Conservation (phyloP, 2,329 filamentous ascomycete genomes). For the Xylariales sp. region DNA sequence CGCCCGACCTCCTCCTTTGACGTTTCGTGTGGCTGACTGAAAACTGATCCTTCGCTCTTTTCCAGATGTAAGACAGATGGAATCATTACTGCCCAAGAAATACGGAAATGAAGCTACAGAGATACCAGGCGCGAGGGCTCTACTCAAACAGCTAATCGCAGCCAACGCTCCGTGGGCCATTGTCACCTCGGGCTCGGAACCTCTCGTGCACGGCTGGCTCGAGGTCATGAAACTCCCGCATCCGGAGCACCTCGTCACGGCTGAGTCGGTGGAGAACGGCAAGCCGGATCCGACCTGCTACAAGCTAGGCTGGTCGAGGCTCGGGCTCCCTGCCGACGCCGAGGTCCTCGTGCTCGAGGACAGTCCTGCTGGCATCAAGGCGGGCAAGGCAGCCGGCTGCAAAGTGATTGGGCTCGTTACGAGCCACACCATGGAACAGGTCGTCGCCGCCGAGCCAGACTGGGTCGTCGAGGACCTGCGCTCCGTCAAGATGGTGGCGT, state of each 20-base stretch:
- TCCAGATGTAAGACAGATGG: slow-evolving; percentile 81
- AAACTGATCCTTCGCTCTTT: slow-evolving; percentile 18
- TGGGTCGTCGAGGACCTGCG: slow-evolving; percentile 85
- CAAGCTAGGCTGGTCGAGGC: slow-evolving; percentile 71
- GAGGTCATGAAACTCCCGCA: slow-evolving; percentile 71
- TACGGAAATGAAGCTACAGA: slow-evolving; percentile 84
- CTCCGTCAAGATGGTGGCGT: slow-evolving; percentile 73
- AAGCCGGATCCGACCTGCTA: slow-evolving; percentile 85
- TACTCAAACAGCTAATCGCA: slow-evolving; percentile 75
- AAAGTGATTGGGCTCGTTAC: slow-evolving; percentile 86
- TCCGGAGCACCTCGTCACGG: slow-evolving; percentile 76
- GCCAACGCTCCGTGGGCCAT: slow-evolving; percentile 83
- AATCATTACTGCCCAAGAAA: slow-evolving; percentile 79
- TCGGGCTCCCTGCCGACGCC: slow-evolving; percentile 62
- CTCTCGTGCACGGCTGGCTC: slow-evolving; percentile 79
- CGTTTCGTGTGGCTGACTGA: slow-evolving; percentile 31
- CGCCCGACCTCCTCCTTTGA: slow-evolving; percentile 17
- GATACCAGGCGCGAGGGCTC: slow-evolving; percentile 81
- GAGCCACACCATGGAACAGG: slow-evolving; percentile 79
- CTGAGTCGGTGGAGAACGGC: slow-evolving; percentile 78
- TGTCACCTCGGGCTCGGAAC: slow-evolving; percentile 78
- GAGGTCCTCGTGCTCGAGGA: slow-evolving; percentile 85
- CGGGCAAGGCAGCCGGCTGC: slow-evolving; percentile 88
- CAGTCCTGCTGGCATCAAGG: slow-evolving; percentile 83
- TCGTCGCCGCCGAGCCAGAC: slow-evolving; percentile 82